Evolutionary conservation across 2,329 filamentous ascomycete genomes (phyloP), one percentile per base, ranked within the genome.

Genomic region (Apiospora rasikravindrae): DNA sequence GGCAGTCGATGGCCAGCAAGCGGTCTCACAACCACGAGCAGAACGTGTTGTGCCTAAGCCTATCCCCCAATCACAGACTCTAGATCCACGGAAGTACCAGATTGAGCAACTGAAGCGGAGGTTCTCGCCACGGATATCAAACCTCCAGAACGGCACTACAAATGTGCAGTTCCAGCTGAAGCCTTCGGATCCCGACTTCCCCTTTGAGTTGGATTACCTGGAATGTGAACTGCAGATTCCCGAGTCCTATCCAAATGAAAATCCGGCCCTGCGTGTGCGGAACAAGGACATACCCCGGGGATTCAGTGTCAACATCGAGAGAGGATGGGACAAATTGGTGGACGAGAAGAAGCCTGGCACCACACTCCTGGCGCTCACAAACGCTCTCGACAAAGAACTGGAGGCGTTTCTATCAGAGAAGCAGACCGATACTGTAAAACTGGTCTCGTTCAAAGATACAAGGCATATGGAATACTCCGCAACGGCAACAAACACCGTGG

Each of bases 111-210:
- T 96, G 73, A 87, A 89, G 77, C 89, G 89, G 74, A 88, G 94
- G 45, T 96, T 90, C 80, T 85, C 83, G 1, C 84, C 87, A 8
- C 83, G 81, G 68, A 84, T 88, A 73, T 81, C 82, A 14, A 82
- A 78, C 19, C 77, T 84, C 3, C 78, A 81, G 8, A 81, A 87
- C 73, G 86, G 88, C 68, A 85, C 85, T 3, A 89, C 88, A 0
- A 86, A 88, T 22, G 81, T 95, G 51, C 82, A 85, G 13, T 93
- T 96, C 81, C 89, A 86, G 69, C 83, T 96, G 73, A 83, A 83
- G 16, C 94, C 94, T 6, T 94, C 93, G 7, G 94, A 96, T 79
- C 94, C 94, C 0, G 94, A 96, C 78, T 96, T 96, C 77, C 92
- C 94, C 0, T 96, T 94, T 80, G 92, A 95, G 73, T 84, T 96